Base-by-base conservation (phyloP, 768 basidiomycete species). In the Podaxis mareebaensis region DNA sequence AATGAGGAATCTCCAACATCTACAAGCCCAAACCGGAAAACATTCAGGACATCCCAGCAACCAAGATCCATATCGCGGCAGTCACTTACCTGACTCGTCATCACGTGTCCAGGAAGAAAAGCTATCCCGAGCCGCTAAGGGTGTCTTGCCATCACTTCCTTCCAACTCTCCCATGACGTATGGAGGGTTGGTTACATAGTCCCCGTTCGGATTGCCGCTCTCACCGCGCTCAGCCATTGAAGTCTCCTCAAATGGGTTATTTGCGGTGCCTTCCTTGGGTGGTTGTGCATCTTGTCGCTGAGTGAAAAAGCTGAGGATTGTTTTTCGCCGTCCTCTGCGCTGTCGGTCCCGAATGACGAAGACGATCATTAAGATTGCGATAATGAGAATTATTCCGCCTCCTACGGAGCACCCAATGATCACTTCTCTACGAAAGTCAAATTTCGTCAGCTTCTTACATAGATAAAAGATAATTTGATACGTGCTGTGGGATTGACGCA, bases 381-480 rank as follows among this genome's bases (percentile, higher is more conserved):
- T 68, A 4, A 81, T 40, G n/a, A 75, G 69, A 11, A 84, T 69
- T 7, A 78, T 70, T 33, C 70, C 74, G n/a, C 77, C 78, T 38
- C 77, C 81, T 39, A 78, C 71, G 40, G 79, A 74, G 39, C 80
- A 72, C 5, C 82, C 83, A 54, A 86, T 81, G 57, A 84, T 74
- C 10, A 80, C 75, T 24, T 71, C 71, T 64, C 83, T 87, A 49
- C 17, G 54, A 28, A 44, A 22, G 26, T 40, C n/a, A 11, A 11
- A 10, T 12, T 17, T 28, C 54, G 26, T 54, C n/a, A 64, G 33
- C n/a, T 46, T 49, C 39, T 60, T 48, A 26, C 7, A 3, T 17
- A 33, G 24, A 15, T 13, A 26, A 7, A 6, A 12, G 5, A 46
- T 4, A 24, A 4, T 24, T 1, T 60, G 22, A 3, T 38, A 36